Conservation (phyloP, 2,329 filamentous ascomycete species). For the Epichloe bromicola region DNA sequence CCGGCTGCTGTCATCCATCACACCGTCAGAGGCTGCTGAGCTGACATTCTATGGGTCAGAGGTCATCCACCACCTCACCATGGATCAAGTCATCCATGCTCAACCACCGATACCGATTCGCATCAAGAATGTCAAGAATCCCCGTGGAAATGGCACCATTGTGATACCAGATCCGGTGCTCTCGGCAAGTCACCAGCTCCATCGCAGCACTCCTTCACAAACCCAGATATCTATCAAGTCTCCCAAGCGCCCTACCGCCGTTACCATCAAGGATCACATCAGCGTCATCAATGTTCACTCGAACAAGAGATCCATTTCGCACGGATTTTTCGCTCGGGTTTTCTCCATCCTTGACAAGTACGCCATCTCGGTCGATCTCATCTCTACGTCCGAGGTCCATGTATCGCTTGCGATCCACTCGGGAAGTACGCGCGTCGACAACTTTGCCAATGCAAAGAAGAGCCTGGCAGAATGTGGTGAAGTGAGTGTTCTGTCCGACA, state of each 20-base stretch:
- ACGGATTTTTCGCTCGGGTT: conserved; percentile 89
- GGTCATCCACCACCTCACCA: conserved; percentile 96
- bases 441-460: conserved; percentile 53
- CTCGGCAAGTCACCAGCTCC: conserved; percentile 44
- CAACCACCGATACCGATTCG: conserved; percentile 66
- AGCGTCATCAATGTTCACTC: conserved; percentile 96
- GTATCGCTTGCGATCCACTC: conserved; percentile 94
- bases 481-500: conserved; percentile 77
- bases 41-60: conserved; percentile 90
- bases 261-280: conserved; percentile 96
- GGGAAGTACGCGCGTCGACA: conserved; percentile 48
- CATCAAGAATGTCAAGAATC: conserved; percentile 88
- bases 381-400: conserved; percentile 92
- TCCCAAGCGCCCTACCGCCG: conserved; percentile 69
- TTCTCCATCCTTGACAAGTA: conserved; percentile 83
- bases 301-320: conserved; percentile 90
- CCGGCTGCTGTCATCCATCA: conserved; percentile 76
- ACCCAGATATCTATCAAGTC: conserved; percentile 28
- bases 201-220: conserved; percentile 32
- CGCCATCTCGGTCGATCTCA: conserved; percentile 84
- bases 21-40: conserved; percentile 88
- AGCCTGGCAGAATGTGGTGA: conserved; percentile 73
- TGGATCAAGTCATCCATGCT: conserved; percentile 91
- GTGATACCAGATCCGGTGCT: conserved; percentile 62
- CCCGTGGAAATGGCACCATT: conserved; percentile 63